Conservation (phyloP, 495 filamentous ascomycete species). For the Halenospora varia region DNA sequence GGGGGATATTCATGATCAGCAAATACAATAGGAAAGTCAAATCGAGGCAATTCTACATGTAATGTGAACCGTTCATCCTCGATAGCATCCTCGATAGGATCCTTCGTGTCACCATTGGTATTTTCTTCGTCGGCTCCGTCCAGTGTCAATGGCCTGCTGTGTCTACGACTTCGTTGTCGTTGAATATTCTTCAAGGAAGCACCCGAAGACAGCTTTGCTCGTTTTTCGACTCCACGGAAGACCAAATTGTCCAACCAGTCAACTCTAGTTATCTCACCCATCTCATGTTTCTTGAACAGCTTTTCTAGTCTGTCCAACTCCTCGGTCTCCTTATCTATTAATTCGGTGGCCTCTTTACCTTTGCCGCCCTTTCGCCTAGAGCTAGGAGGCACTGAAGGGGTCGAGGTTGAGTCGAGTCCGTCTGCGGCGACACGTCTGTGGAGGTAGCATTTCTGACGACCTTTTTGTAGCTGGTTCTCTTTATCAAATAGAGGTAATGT, state of each 20-base stretch:
- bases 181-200: slow-evolving; percentile 20
- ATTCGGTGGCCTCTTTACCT: slow-evolving; percentile 10
- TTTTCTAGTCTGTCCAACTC: slow-evolving; percentile 82
- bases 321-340: slow-evolving; percentile 56
- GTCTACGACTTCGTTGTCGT: slow-evolving; percentile 25
- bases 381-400: slow-evolving; percentile 59
- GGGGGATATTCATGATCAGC: slow-evolving; percentile 88
- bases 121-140: slow-evolving; percentile 29
- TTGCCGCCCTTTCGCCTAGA: slow-evolving; percentile 14
- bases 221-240: slow-evolving; percentile 79
- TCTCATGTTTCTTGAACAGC: slow-evolving; percentile 95
- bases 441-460: slow-evolving; percentile 85
- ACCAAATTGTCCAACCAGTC: slow-evolving; percentile 95
- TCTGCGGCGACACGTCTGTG: slow-evolving; percentile 82
- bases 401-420: slow-evolving; percentile 74
- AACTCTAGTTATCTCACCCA: slow-evolving; percentile 87
- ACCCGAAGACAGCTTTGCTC: slow-evolving; percentile 52
- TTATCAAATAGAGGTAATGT: slow-evolving; percentile 86
- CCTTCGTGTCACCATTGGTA: slow-evolving; percentile 28
- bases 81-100: slow-evolving; percentile 27
- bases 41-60: slow-evolving; percentile 88
- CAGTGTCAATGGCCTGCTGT: slow-evolving; percentile 16
- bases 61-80: slow-evolving; percentile 65
- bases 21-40: slow-evolving; percentile 95
- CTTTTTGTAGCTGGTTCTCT: slow-evolving; percentile 83